Conservation (phyloP, 108 stramenopile genomes). For the Skeletonema menzelii region DNA sequence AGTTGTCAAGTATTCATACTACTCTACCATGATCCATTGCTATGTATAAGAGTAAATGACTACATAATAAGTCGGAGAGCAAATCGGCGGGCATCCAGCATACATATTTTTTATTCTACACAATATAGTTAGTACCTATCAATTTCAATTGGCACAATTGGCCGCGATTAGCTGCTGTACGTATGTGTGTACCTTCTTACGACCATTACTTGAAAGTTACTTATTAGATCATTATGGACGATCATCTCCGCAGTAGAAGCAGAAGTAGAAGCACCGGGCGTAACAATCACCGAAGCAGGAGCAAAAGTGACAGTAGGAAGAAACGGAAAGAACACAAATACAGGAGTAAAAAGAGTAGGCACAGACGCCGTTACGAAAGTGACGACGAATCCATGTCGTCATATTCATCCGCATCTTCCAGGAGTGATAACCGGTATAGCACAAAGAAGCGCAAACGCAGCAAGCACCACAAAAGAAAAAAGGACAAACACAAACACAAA, state of each 20-base stretch:
- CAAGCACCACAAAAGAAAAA: slow-evolving; percentile 18
- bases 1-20: too few species aligned
- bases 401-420: slow-evolving; percentile 20
- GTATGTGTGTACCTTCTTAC: too few species aligned
- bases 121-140: too few species aligned
- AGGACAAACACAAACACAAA: slow-evolving; percentile 11
- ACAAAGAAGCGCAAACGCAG: slow-evolving; percentile 27
- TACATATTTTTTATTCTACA: too few species aligned
- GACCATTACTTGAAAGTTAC: too few species aligned
- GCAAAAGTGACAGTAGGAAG: neutral
- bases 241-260: neutral
- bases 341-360: slow-evolving; percentile 16
- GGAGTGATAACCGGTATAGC: slow-evolving; percentile 11
- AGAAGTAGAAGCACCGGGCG: slow-evolving; percentile 11
- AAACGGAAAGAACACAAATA: slow-evolving; percentile 12
- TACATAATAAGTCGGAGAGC: too few species aligned
- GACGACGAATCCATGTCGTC: slow-evolving; percentile 8
- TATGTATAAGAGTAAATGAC: too few species aligned
- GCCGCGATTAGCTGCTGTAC: too few species aligned
- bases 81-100: too few species aligned
- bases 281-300: slow-evolving; percentile 7
- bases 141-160: too few species aligned
- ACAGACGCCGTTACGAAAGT: slow-evolving; percentile 6
- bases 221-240: neutral
- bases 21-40: too few species aligned